Conservation (phyloP, 192 early-diverging fungal genomes). For the Mortierella antarctica region DNA sequence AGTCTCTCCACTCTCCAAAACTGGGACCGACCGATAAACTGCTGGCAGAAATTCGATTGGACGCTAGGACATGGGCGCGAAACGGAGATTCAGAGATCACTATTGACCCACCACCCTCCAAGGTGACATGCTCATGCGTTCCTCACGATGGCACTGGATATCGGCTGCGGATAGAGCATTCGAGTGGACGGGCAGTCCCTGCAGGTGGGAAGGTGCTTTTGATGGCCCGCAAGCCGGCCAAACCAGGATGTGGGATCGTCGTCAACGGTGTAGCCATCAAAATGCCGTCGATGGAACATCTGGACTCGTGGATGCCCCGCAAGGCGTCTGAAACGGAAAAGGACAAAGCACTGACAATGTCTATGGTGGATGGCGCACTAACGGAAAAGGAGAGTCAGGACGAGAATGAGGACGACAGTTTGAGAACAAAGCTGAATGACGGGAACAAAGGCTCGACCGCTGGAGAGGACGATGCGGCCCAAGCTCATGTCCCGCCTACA, state of each 20-base stretch:
- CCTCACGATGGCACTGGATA: slow-evolving; percentile 56
- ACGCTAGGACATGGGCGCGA: slow-evolving; percentile 44
- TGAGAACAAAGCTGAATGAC: not conserved
- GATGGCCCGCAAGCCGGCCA: slow-evolving; percentile 37
- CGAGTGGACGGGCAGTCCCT: slow-evolving; percentile 53
- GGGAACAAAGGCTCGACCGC: not conserved
- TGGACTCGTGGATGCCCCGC: slow-evolving; percentile 22
- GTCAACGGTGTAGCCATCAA: slow-evolving; percentile 45
- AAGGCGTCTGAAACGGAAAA: not conserved
- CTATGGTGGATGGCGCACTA: slow-evolving; percentile 29
- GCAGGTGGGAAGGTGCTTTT: slow-evolving; percentile 58
- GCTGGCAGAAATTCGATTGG: slow-evolving; percentile 54
- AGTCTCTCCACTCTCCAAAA: slow-evolving; percentile 21
- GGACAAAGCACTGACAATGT: slow-evolving; percentile 5
- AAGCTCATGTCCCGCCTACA: not conserved
- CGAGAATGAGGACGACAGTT: slow-evolving; percentile 9
- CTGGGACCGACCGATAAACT: slow-evolving; percentile 39
- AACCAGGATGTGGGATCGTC: slow-evolving; percentile 45
- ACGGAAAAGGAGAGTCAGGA: slow-evolving; percentile 20
- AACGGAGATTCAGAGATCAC: slow-evolving; percentile 52
- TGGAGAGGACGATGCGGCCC: not conserved
- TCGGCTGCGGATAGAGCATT: slow-evolving; percentile 58
- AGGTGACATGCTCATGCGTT: slow-evolving; percentile 34
- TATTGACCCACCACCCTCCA: slow-evolving; percentile 63
- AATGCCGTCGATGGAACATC: slow-evolving; percentile 46